Evolutionary conservation across 2,329 filamentous ascomycete species (phyloP).

Genomic region (Cladophialophora immunda): DNA sequence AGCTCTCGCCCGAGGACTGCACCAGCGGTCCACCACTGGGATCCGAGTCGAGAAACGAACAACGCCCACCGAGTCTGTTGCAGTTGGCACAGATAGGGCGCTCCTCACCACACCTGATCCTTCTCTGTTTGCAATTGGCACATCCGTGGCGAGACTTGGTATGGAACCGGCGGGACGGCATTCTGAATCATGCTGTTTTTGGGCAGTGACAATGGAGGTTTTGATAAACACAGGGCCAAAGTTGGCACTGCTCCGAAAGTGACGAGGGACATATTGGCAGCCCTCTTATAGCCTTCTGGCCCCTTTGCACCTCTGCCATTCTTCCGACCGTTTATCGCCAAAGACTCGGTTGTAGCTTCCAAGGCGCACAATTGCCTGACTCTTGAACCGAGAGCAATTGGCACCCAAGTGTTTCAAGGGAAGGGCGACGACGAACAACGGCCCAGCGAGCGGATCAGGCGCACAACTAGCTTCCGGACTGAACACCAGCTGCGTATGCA

Average conservation of each 20-base stretch:
- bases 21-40: constrained; percentile 7
- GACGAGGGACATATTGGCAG: neutral
- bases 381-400: neutral
- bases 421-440: neutral
- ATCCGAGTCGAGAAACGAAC: constrained; percentile 16
- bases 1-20: constrained; percentile 11
- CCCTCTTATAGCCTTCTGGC: neutral
- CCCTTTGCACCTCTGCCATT: neutral
- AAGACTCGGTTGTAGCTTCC: neutral
- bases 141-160: constrained; percentile 19
- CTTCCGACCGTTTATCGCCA: neutral
- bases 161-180: constrained; percentile 10
- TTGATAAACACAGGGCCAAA: too few species aligned
- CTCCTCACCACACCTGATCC: constrained; percentile 16
- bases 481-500: neutral
- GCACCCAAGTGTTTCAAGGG: neutral
- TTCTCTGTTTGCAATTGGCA: constrained; percentile 22
- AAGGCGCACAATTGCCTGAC: neutral
- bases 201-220: neutral
- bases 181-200: neutral
- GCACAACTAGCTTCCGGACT: neutral
- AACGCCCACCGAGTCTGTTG: constrained; percentile 20
- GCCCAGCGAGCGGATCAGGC: neutral
- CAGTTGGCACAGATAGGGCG: constrained; percentile 27
- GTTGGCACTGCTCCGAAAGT: neutral